A percentile compares a stretch with the other conserved stretches of the same genome.
Evolutionary conservation across 2,329 filamentous ascomycete species (phyloP).

Genomic region (Botrytis pseudocinerea): DNA sequence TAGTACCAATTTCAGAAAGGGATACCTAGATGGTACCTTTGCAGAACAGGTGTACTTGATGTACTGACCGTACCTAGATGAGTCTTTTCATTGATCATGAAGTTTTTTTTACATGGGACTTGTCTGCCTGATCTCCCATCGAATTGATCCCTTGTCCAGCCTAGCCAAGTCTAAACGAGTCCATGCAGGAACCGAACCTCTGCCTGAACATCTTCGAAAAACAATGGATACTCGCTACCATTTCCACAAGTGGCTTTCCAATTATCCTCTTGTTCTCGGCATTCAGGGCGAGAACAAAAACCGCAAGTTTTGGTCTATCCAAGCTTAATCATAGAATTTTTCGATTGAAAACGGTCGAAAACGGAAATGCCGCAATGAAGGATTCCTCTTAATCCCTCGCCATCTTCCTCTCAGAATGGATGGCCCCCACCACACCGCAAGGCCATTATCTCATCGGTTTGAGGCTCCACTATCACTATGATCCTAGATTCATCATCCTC

Average conservation of each 20-base stretch:
- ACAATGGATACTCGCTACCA: neutral
- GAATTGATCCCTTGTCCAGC: neutral
- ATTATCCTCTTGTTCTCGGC: neutral
- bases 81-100: neutral
- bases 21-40: neutral
- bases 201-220: neutral
- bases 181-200: slow-evolving; percentile 11
- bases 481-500: slow-evolving; percentile 22
- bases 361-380: slow-evolving; percentile 12
- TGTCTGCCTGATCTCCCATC: slow-evolving; percentile 3
- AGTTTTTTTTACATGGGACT: neutral
- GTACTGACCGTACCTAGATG: neutral
- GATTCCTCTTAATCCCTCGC: slow-evolving; percentile 9
- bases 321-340: neutral
- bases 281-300: neutral
- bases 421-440: slow-evolving; percentile 11
- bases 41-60: neutral
- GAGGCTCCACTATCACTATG: slow-evolving; percentile 12
- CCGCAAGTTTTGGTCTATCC: neutral
- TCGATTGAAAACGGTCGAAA: neutral
- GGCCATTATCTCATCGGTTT: slow-evolving; percentile 13
- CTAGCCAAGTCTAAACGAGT: neutral
- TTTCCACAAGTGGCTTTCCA: neutral
- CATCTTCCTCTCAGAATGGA: slow-evolving; percentile 10
- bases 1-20: neutral